phyloP scores from a whole-genome alignment of 495 filamentous ascomycete genomes.

The Schizothecium vesticola region DNA sequence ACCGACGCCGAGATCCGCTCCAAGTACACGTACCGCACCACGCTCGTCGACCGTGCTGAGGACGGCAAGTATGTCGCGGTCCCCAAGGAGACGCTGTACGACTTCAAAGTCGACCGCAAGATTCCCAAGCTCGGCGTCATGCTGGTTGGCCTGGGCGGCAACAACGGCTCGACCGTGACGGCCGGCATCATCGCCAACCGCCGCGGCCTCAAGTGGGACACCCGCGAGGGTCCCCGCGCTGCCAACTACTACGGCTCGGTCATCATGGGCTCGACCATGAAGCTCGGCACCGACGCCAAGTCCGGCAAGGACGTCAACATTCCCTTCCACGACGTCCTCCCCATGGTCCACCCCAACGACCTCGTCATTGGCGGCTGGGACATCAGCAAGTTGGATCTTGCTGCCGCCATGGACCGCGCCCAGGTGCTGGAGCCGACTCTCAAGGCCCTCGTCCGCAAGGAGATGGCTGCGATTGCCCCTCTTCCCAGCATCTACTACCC shows the following conservation, averaged over 20 bases:
- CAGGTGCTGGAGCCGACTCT: slow-evolving; percentile 88
- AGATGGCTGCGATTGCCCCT: slow-evolving; percentile 85
- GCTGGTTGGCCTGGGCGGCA: slow-evolving; percentile 97
- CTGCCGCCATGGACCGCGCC: slow-evolving; percentile 92
- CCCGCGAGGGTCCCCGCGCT: slow-evolving; percentile 73
- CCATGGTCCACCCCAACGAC: slow-evolving; percentile 97
- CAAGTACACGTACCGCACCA: slow-evolving; percentile 96
- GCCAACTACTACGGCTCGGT: slow-evolving; percentile 99
- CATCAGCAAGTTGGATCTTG: slow-evolving; percentile 83
- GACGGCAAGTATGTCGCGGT: slow-evolving; percentile 77
- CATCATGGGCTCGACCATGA: slow-evolving; percentile 94
- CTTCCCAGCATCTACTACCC: slow-evolving; percentile 97
- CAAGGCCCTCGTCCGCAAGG: slow-evolving; percentile 82
- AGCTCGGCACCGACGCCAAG: slow-evolving; percentile 82
- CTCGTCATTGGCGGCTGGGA: slow-evolving; percentile 96
- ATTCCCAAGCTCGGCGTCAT: slow-evolving; percentile 92
- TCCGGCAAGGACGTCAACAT: slow-evolving; percentile 91
- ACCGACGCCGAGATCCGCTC: slow-evolving; percentile 81
- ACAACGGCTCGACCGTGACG: slow-evolving; percentile 96
- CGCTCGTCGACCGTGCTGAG: slow-evolving; percentile 63
- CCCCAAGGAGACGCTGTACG: slow-evolving; percentile 83
- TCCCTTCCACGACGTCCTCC: slow-evolving; percentile 87
- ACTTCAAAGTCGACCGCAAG: slow-evolving; percentile 96
- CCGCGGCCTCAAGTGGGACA: slow-evolving; percentile 81
- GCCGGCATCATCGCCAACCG: slow-evolving; percentile 97